Conservation (phyloP, 768 basidiomycete genomes). For the Boletus rubropictus region DNA sequence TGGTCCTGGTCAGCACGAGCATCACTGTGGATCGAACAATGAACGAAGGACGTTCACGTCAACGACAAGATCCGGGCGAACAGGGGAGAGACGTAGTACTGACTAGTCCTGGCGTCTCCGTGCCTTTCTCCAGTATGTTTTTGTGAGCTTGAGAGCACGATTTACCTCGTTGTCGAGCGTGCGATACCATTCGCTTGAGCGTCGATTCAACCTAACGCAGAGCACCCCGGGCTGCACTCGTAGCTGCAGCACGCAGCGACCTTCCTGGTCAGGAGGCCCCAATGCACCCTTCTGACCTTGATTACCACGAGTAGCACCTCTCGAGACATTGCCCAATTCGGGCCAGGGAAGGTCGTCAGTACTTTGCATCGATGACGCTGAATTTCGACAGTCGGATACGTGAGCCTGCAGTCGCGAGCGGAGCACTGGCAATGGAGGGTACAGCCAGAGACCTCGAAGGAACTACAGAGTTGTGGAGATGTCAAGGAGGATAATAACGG, state of each 20-base stretch:
- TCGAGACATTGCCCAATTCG: slow-evolving; percentile 78
- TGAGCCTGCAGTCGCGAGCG: slow-evolving; percentile 2
- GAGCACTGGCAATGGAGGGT: slow-evolving; percentile 8
- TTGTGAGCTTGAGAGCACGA: slow-evolving; percentile 75
- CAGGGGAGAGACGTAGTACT: slow-evolving; percentile 8
- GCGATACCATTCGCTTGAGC: slow-evolving; percentile 80
- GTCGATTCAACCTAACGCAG: slow-evolving; percentile 65
- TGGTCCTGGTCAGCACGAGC: slow-evolving; percentile 82
- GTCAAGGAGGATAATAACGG: slow-evolving; percentile 24
- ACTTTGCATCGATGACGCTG: slow-evolving; percentile 34
- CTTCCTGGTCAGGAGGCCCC: slow-evolving; percentile 64
- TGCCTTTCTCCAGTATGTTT: slow-evolving; percentile 84
- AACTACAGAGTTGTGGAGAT: slow-evolving; percentile 11
- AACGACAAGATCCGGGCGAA: not conserved
- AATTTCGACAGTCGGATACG: slow-evolving; percentile 6
- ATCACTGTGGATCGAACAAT: slow-evolving; percentile 33
- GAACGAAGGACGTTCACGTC: slow-evolving; percentile 3
- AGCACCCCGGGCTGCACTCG: slow-evolving; percentile 81
- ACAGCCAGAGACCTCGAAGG: slow-evolving; percentile 13
- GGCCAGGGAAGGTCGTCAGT: slow-evolving; percentile 80
- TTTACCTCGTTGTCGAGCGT: slow-evolving; percentile 74
- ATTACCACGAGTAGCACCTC: slow-evolving; percentile 78
- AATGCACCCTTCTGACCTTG: slow-evolving; percentile 82
- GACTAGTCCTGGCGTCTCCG: slow-evolving; percentile 69
- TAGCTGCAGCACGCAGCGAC: slow-evolving; percentile 72